phyloP scores from a whole-genome alignment of 2,329 filamentous ascomycete genomes.

The Byssothecium circinans region DNA sequence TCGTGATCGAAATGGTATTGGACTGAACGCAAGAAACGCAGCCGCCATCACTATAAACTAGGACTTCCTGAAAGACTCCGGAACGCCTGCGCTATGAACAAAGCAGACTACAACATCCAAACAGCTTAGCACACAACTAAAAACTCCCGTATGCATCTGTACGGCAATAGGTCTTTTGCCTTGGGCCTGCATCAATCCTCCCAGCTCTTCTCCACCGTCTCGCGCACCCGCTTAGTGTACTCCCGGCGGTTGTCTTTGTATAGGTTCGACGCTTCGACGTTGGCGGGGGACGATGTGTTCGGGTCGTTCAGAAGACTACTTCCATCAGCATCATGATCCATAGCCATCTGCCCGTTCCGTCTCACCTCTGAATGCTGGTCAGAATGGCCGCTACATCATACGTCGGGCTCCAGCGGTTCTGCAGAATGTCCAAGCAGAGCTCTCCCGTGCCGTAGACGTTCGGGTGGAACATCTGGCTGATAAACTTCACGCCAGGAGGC shows the following conservation, averaged over 20 bases:
- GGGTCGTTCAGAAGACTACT: constrained; percentile 90
- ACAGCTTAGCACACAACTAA: not conserved
- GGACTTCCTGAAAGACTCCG: constrained; percentile 14
- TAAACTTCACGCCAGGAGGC: constrained; percentile 95
- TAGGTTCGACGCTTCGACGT: constrained; percentile 95
- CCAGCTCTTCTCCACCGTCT: constrained; percentile 99
- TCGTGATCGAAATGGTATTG: not conserved
- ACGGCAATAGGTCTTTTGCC: constrained; percentile 14
- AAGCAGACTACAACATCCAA: constrained; percentile 7
- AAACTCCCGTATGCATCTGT: constrained; percentile 1
- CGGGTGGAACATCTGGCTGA: constrained; percentile 98
- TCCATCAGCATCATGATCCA: constrained; percentile 15
- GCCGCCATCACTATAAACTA: constrained; percentile 18
- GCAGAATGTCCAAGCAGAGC: constrained; percentile 92
- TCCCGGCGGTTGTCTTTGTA: constrained; percentile 98
- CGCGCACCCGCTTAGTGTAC: constrained; percentile 90
- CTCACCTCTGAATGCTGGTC: constrained; percentile 94
- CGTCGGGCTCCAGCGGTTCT: constrained; percentile 97
- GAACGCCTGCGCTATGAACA: constrained; percentile 30
- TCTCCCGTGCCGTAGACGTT: constrained; percentile 98
- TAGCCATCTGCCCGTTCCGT: not conserved
- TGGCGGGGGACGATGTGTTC: constrained; percentile 96
- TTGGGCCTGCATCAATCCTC: constrained; percentile 64
- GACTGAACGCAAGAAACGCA: not conserved
- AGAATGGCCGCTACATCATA: constrained; percentile 97